Evolutionary conservation across 768 basidiomycete species (phyloP), one percentile per base, ranked within the genome.

Genomic region (Termitomyces sp.): DNA sequence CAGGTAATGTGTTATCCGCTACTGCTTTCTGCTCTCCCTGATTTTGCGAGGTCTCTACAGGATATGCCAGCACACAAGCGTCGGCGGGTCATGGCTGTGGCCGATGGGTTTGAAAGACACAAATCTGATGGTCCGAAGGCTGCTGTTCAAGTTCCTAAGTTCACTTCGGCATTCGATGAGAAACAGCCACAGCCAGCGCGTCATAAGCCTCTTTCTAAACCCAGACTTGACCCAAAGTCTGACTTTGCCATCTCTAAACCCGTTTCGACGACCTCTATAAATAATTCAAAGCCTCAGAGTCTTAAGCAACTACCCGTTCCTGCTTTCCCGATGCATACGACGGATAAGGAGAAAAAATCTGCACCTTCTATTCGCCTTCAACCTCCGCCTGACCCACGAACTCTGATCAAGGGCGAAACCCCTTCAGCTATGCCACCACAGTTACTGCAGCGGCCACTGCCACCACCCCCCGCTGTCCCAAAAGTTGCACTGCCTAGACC

Each of bases 61-160:
- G 59, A 58, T 23, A 49, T 42, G 21, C 60, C 58, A 11, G 44
- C 59, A 12, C 58, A 48, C 41, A 66, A 66, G 53, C 62, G 63
- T 29, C 59, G 57, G 40, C 58, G 59, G 50, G 51, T 64, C 23
- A 58, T 65, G 56, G 48, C 50, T 40, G 47, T 14, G 27, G 60
- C 65, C 37, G 62, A 64, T 40, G 65, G 65, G 0, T 66, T 66
- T 45, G 42, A 53, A 40, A 59, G 37, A 19, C 59, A 37, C 27
- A 56, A 53, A 45, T 56, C 57, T 54, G 43, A 47, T 23, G 55
- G 46, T 38, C 38, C 45, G 6, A 63, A 63, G 27, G 21, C 52
- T 21, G 42, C 51, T 29, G 52, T 62, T 37, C 58, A 54, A 16
- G 55, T 59, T 42, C 64, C 64, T 10, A 51, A 46, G 31, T 65